Conservation (phyloP, 148 eudicot genomes). For the Tetragonia tetragonoides region DNA sequence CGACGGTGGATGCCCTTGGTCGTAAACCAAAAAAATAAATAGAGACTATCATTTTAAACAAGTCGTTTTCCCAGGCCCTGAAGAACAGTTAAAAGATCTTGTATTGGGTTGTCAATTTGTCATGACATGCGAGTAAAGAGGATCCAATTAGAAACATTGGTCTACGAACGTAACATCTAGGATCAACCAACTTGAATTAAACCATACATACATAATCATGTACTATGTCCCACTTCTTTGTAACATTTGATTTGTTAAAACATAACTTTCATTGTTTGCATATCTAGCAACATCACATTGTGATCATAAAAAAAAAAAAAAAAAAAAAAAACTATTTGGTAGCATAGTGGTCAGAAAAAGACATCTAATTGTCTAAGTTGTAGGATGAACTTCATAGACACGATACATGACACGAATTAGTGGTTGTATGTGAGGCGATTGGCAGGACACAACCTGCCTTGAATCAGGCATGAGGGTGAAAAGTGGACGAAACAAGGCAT, state of each 20-base stretch:
- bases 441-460: too few relatives aligned
- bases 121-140: not conserved
- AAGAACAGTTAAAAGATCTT: not conserved
- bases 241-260: constrained; percentile 4
- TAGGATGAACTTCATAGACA: too few relatives aligned
- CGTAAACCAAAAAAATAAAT: too few relatives aligned
- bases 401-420: too few relatives aligned
- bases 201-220: too few relatives aligned
- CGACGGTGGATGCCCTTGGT: too few relatives aligned
- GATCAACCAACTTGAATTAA: not conserved
- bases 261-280: constrained; percentile 10
- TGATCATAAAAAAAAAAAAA: not conserved
- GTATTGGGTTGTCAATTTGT: constrained; percentile 8
- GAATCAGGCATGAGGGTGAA: too few relatives aligned
- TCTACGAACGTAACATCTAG: not conserved
- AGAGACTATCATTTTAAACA: too few relatives aligned
- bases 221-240: not conserved
- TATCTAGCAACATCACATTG: not conserved
- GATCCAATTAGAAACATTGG: not conserved
- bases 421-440: too few relatives aligned
- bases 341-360: constrained; percentile 4
- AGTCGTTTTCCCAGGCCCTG: not conserved
- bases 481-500: too few relatives aligned
- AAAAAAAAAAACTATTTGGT: too few relatives aligned
- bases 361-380: not conserved